Percentiles rank a stretch among this genome's conserved stretches.
These are phyloP conservation scores for Cladophialophora exuberans DNA, from an alignment of 2,329 filamentous ascomycete genomes.

Conservation along the genomic window DNA sequence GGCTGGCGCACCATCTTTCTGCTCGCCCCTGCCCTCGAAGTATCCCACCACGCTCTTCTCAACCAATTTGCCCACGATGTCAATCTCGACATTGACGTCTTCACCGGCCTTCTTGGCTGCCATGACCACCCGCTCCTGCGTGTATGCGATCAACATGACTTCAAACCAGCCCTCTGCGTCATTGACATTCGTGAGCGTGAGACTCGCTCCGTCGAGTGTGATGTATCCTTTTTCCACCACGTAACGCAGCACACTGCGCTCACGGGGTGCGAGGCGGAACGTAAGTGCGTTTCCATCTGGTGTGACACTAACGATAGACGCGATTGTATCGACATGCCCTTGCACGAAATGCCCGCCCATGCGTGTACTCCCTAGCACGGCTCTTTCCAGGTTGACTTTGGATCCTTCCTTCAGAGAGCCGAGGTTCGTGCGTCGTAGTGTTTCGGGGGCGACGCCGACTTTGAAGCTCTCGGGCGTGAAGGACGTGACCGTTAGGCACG, in stretches of 20 bases:
- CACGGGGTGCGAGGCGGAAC: slow-evolving; percentile 73
- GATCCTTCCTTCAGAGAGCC: slow-evolving; percentile 69
- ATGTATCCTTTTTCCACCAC: slow-evolving; percentile 97
- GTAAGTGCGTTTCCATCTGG: slow-evolving; percentile 90
- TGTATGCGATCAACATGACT: slow-evolving; percentile 97
- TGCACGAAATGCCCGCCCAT: slow-evolving; percentile 99
- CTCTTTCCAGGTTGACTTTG: slow-evolving; percentile 88
- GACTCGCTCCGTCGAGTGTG: slow-evolving; percentile 88
- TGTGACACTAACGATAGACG: slow-evolving; percentile 70
- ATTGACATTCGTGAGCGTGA: slow-evolving; percentile 87
- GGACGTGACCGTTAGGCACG: slow-evolving; percentile 86
- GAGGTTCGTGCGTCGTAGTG: slow-evolving; percentile 93
- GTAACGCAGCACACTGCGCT: slow-evolving; percentile 70
- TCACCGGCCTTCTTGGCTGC: slow-evolving; percentile 78
- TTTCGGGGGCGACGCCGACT: slow-evolving; percentile 93
- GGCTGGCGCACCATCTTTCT: slow-evolving; percentile 47
- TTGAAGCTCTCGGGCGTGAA: slow-evolving; percentile 63
- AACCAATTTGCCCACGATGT: slow-evolving; percentile 71
- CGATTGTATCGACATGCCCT: slow-evolving; percentile 92
- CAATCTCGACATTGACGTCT: slow-evolving; percentile 88
- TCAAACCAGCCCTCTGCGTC: slow-evolving; percentile 82
- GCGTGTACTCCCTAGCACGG: slow-evolving; percentile 84
- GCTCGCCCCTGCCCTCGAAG: slow-evolving; percentile 52
- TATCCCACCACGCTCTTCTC: slow-evolving; percentile 84
- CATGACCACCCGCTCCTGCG: slow-evolving; percentile 86